Evolutionary conservation across 208 protist genomes (phyloP).

Genomic region (Crithidia brevicula): DNA sequence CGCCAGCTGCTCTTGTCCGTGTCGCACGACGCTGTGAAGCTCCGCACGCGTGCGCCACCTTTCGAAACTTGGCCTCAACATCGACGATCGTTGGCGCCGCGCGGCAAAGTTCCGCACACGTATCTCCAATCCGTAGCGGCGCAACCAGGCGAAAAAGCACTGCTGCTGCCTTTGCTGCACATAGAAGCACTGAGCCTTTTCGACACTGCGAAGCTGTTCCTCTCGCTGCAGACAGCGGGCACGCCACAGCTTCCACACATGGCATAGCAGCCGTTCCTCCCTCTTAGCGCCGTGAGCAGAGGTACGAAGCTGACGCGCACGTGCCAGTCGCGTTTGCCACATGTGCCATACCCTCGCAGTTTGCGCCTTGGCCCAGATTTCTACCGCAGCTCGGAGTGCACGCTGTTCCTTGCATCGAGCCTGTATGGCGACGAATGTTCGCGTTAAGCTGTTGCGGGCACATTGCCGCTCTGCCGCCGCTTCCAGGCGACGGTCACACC

Average conservation of each 20-base stretch:
- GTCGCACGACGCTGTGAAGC: conserved; percentile 21
- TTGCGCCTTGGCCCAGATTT: not conserved
- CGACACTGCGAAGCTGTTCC: not conserved
- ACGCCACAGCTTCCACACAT: not conserved
- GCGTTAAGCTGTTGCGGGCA: not conserved
- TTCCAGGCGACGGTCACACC: conserved; percentile 10
- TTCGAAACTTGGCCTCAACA: conserved; percentile 16
- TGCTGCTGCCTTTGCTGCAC: not conserved
- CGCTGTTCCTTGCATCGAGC: not conserved
- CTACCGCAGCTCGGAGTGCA: not conserved
- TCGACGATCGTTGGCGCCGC: not conserved
- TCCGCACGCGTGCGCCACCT: conserved; percentile 21
- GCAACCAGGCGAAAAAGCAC: conserved; percentile 14
- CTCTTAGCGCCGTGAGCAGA: not conserved
- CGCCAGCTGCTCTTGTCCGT: conserved; percentile 24
- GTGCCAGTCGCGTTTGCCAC: not conserved
- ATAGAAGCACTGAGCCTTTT: not conserved
- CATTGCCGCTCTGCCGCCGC: conserved; percentile 5
- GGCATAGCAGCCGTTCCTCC: not conserved
- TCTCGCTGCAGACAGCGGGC: not conserved
- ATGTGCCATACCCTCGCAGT: conserved; percentile 4
- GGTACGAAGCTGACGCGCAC: not conserved
- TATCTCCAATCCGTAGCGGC: conserved; percentile 6
- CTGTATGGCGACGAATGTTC: conserved; percentile 8
- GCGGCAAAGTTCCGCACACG: conserved; percentile 1